Conservation (phyloP, 441 rosid species). For the Adansonia gregorii region DNA sequence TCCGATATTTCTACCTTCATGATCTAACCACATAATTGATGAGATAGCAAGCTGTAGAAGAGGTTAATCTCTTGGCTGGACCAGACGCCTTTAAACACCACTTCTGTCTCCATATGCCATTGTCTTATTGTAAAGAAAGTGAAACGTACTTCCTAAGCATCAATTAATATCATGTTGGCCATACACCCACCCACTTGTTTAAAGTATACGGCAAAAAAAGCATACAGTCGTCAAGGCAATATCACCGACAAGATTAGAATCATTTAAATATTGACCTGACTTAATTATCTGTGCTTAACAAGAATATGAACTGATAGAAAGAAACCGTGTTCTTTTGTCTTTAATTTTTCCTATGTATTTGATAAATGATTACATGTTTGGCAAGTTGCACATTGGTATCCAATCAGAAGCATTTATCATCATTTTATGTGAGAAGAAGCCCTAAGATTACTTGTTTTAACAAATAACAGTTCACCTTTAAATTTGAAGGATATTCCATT, state of each 20-base stretch:
- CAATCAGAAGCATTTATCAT: constrained; percentile 7
- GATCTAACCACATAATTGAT: not conserved
- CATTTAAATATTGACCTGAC: constrained; percentile 9
- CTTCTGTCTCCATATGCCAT: not conserved
- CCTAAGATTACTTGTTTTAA: not conserved
- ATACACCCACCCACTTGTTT: constrained; percentile 11
- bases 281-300: constrained; percentile 1
- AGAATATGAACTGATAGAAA: not conserved
- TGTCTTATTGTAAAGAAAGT: constrained; percentile 5
- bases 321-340: not conserved
- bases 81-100: not conserved
- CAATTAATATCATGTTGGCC: not conserved
- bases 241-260: not conserved
- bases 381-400: constrained; percentile 2
- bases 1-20: not conserved
- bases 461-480: constrained; percentile 17
- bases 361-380: not conserved
- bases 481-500: constrained; percentile 6
- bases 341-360: not conserved
- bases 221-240: not conserved
- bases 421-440: not conserved
- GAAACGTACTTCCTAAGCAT: constrained; percentile 9
- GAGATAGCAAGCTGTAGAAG: not conserved
- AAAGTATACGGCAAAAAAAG: not conserved
- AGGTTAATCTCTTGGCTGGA: not conserved